phyloP scores from a whole-genome alignment of 73 alveolate species.

The Tetrahymena malaccensis region DNA sequence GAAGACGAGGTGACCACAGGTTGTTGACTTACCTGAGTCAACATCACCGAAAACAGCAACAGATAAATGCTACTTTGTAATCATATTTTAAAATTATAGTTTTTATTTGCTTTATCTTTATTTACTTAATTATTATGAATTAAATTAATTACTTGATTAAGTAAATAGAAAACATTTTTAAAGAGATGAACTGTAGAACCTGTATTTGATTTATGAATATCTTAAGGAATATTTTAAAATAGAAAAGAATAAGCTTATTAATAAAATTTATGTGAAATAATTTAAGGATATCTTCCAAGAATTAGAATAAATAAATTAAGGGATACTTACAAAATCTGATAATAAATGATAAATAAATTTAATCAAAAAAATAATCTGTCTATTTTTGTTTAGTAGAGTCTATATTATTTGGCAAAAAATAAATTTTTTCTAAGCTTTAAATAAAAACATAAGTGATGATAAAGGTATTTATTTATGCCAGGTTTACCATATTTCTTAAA shows the following conservation, averaged over 20 bases:
- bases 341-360: no score
- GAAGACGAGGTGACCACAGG: constrained; percentile 57
- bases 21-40: constrained; percentile 51
- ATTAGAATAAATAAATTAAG: no score
- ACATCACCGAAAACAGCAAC: constrained; percentile 44
- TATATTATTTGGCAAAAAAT: no score
- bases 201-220: not conserved
- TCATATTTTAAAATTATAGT: not conserved
- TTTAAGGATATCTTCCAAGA: not conserved
- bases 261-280: not conserved
- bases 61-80: not conserved
- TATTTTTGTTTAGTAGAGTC: no score
- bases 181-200: not conserved
- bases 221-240: not conserved
- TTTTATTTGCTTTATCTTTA: not conserved
- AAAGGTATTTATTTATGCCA: no score
- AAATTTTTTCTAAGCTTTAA: no score
- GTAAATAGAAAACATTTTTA: not conserved
- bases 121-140: not conserved
- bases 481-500: no score
- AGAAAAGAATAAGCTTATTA: not conserved
- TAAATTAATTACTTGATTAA: not conserved
- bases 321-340: not conserved
- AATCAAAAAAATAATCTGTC: no score
- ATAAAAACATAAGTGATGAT: no score